Base-by-base conservation (phyloP, 2,329 filamentous ascomycete genomes). In the Microdochium bolleyi region DNA sequence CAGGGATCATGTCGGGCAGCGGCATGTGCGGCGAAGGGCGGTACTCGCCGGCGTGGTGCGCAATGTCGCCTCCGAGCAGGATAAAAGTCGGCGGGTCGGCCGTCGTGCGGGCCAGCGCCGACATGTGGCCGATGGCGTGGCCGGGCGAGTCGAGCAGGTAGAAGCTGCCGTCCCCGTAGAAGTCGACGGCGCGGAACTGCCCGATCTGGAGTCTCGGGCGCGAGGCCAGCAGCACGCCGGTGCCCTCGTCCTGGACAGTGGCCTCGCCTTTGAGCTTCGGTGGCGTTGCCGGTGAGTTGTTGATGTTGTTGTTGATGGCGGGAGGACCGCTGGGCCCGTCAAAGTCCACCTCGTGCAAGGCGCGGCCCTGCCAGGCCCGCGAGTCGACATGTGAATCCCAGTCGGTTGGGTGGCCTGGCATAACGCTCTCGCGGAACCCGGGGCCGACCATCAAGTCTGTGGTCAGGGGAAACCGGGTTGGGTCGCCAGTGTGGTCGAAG, bases 401-500 rank as follows among this genome's bases (percentile, higher is more conserved):
- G 22, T 61, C 57, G 2, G 51, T 49, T 2, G 61, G 61, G 16
- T 55, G 59, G 10, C 58, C 61, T 3, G 57, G 57, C 14, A 51
- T 37, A 13, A 53, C 52, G 2, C 44, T 48, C 10, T 53, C 44
- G 65, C 68, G 49, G 62, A 66, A 48, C 69, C 57, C 58, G 1
- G 58, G 54, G 8, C 58, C 58, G n/a, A 60, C 77, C 24, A 78
- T 67, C 1, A 76, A 60, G 49, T 77, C 73, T 3, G 69, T 66
- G 0, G 68, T 63, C 8, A 67, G 64, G 1, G 65, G 59, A 56
- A 78, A 79, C 53, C 72, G 69, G 11, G 67, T 63, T 0, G 73
- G 70, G 11, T 74, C 73, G 49, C 76, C 77, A 32, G 70, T 68
- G 55, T 78, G 76, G 60, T 79, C 75, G 61, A 72, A 74, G 56